Evolutionary conservation across 257 asterid genomes (phyloP).

Genomic region (Sherardia arvensis): DNA sequence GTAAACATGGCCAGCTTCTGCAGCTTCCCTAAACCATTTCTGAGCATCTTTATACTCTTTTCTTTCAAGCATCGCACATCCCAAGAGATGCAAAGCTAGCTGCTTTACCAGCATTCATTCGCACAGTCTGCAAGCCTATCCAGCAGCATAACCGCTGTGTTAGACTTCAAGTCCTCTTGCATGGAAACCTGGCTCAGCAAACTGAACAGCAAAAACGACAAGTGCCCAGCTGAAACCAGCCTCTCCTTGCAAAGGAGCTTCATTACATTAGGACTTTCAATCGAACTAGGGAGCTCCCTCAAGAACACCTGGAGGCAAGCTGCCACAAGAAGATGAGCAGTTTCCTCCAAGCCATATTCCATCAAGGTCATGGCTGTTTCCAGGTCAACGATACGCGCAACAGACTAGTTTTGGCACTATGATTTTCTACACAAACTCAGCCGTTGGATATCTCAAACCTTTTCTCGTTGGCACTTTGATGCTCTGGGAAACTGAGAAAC

Average conservation of each 20-base stretch:
- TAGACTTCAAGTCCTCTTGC: constrained; percentile 78
- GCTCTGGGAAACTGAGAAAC: no score
- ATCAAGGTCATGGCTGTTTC: constrained; percentile 54
- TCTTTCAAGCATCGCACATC: constrained; percentile 92
- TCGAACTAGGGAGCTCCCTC: constrained; percentile 70
- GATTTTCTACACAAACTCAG: no score
- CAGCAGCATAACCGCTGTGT: constrained; percentile 68
- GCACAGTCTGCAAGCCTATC: constrained; percentile 88
- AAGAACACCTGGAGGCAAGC: constrained; percentile 89
- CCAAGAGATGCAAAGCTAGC: constrained; percentile 72
- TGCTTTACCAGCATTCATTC: constrained; percentile 70
- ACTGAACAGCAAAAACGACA: constrained; percentile 65
- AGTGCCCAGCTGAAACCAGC: constrained; percentile 57
- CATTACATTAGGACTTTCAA: constrained; percentile 50
- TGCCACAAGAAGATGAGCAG: constrained; percentile 74
- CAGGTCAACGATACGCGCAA: constrained; percentile 56
- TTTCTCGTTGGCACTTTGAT: no score
- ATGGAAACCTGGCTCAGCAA: constrained; percentile 70
- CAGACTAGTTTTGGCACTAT: no score
- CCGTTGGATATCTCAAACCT: no score
- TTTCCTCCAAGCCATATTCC: constrained; percentile 76
- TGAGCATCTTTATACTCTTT: constrained; percentile 87
- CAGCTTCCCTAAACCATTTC: constrained; percentile 78
- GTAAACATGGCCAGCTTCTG: constrained; percentile 61
- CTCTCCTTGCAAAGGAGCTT: constrained; percentile 52